phyloP scores from a whole-genome alignment of 2,329 filamentous ascomycete species.

The Corynespora cassiicola region DNA sequence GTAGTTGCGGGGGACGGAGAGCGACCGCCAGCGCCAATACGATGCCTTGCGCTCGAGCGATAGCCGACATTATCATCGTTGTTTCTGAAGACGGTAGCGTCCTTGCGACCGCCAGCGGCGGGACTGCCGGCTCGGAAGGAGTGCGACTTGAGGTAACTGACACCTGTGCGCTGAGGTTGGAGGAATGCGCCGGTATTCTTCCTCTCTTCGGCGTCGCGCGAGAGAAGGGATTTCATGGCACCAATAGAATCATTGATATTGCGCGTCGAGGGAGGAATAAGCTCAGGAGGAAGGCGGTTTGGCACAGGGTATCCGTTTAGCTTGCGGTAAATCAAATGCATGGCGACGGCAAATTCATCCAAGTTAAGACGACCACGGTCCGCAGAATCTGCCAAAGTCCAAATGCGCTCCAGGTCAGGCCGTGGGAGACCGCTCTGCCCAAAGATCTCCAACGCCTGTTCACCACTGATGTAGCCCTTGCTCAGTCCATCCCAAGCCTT shows the following conservation, averaged over 20 bases:
- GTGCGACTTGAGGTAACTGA: constrained; percentile 95
- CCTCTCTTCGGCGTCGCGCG: constrained; percentile 85
- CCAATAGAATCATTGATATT: constrained; percentile 94
- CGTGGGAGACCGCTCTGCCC: constrained; percentile 94
- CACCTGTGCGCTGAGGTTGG: constrained; percentile 94
- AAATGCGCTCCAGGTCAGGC: constrained; percentile 86
- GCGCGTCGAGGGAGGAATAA: constrained; percentile 91
- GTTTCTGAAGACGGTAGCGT: constrained; percentile 96
- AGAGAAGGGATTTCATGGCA: constrained; percentile 87
- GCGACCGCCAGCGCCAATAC: constrained; percentile 70
- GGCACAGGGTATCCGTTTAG: constrained; percentile 95
- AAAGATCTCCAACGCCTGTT: constrained; percentile 95
- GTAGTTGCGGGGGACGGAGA: constrained; percentile 81
- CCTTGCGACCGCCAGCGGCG: constrained; percentile 73
- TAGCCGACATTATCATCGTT: constrained; percentile 92
- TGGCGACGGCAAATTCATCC: constrained; percentile 96
- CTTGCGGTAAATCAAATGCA: constrained; percentile 98
- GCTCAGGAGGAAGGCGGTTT: constrained; percentile 83
- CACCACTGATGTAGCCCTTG: constrained; percentile 90
- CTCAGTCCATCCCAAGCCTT: constrained; percentile 94
- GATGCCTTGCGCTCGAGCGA: constrained; percentile 88
- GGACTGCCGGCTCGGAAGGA: constrained; percentile 78
- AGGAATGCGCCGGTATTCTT: constrained; percentile 90
- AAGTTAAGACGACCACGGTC: constrained; percentile 94
- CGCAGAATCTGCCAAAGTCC: constrained; percentile 91